Evolutionary conservation across 768 basidiomycete genomes (phyloP).

Genomic region (Calvatia gigantea): DNA sequence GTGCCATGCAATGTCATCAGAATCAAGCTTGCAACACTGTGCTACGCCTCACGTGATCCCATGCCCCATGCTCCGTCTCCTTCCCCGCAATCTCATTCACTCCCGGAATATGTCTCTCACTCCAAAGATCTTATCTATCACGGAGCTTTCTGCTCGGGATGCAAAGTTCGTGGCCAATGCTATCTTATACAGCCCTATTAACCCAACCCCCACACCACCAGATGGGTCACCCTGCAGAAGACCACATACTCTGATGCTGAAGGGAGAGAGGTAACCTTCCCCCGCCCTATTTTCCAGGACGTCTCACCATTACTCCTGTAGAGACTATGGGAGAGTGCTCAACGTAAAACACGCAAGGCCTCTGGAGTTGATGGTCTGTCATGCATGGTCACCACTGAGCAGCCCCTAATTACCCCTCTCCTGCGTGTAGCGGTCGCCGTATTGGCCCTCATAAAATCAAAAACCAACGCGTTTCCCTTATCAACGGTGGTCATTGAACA

Average conservation of each 20-base stretch:
- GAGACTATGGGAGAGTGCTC: conserved; percentile 89
- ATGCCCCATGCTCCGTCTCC: too few relatives aligned
- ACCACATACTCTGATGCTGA: conserved; percentile 77
- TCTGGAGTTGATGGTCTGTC: conserved; percentile 76
- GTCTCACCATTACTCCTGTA: conserved; percentile 26
- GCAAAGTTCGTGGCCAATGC: conserved; percentile 47
- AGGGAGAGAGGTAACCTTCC: conserved; percentile 58
- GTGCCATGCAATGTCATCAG: too few relatives aligned
- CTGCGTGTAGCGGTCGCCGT: conserved; percentile 70
- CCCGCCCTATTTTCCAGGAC: background rate
- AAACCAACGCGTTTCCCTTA: conserved; percentile 62
- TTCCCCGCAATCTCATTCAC: too few relatives aligned
- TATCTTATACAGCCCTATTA: background rate
- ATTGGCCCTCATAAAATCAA: conserved; percentile 75
- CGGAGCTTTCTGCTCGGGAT: conserved; percentile 49
- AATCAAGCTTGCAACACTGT: too few relatives aligned
- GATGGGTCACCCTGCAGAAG: conserved; percentile 85
- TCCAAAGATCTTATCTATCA: conserved; percentile 51
- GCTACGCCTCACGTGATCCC: too few relatives aligned
- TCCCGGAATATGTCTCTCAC: background rate
- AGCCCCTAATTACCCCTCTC: background rate
- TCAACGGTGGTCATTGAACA: conserved; percentile 90
- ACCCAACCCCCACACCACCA: conserved; percentile 23
- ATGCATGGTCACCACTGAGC: background rate
- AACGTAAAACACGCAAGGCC: conserved; percentile 72